phyloP scores from a whole-genome alignment of 495 filamentous ascomycete species.

The Tuber borchii region DNA sequence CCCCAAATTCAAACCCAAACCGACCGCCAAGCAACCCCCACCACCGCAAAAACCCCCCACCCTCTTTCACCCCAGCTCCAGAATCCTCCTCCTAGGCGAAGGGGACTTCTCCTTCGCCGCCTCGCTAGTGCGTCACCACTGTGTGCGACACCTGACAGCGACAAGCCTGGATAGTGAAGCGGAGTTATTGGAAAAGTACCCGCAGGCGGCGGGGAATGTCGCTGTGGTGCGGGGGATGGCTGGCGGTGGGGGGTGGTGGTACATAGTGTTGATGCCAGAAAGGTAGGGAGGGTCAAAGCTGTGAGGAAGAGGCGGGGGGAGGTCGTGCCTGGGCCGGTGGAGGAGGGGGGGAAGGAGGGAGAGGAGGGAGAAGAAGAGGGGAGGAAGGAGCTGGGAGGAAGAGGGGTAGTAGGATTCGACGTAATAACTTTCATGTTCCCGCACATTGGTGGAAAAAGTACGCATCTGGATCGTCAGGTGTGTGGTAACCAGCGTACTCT shows the following conservation, averaged over 20 bases:
- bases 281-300: not conserved
- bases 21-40: constrained; percentile 21
- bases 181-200: constrained; percentile 60
- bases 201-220: constrained; percentile 56
- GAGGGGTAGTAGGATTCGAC: constrained; percentile 50
- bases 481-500: constrained; percentile 67
- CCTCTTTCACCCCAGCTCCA: constrained; percentile 64
- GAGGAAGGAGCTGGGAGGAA: constrained; percentile 43
- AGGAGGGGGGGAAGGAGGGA: constrained; percentile 29
- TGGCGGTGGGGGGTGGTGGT: constrained; percentile 36
- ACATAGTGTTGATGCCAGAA: constrained; percentile 54
- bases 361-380: constrained; percentile 17
- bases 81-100: constrained; percentile 82
- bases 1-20: constrained; percentile 11
- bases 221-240: constrained; percentile 2
- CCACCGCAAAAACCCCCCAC: constrained; percentile 54
- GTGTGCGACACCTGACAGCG: constrained; percentile 56
- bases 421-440: constrained; percentile 91
- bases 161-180: constrained; percentile 30
- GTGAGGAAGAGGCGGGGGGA: constrained; percentile 20
- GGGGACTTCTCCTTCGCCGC: constrained; percentile 88
- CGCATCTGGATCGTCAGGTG: constrained; percentile 89
- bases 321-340: constrained; percentile 47
- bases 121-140: constrained; percentile 65
- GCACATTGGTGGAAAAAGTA: constrained; percentile 84